A percentile compares a stretch with the other conserved stretches of the same genome.
These are phyloP conservation scores for Xanthoconium purpureum DNA, from an alignment of 768 basidiomycete species.

Conservation along the genomic window DNA sequence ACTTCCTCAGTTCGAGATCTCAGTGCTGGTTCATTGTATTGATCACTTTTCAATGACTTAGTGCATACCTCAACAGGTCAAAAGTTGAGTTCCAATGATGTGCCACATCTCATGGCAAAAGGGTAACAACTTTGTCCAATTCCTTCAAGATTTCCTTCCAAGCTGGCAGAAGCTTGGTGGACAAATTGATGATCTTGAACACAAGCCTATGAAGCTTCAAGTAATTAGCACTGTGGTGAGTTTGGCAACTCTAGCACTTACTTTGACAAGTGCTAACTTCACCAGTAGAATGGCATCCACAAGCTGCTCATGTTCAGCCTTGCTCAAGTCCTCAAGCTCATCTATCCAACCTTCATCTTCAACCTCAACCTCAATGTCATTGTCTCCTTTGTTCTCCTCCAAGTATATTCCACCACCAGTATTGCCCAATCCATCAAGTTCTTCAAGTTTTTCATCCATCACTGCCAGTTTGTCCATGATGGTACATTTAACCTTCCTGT, in stretches of 20 bases:
- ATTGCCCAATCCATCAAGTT: no score
- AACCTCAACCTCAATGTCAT: no score
- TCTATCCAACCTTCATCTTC: no score
- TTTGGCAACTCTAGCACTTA: neutral
- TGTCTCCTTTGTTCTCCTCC: no score
- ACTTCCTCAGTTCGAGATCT: neutral
- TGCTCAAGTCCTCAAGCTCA: no score
- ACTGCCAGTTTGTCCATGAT: no score
- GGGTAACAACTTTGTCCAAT: neutral
- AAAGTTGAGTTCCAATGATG: neutral
- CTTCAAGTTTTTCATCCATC: no score
- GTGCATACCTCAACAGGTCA: neutral
- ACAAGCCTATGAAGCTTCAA: neutral
- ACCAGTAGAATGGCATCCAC: no score
- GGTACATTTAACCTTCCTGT: no score
- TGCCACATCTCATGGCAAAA: neutral
- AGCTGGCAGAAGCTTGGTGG: neutral
- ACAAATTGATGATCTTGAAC: neutral
- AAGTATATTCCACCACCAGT: no score
- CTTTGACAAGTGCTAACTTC: neutral
- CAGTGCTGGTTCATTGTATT: neutral
- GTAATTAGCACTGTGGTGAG: neutral
- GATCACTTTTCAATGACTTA: neutral
- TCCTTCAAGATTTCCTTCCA: neutral
- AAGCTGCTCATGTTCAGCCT: no score